Conservation (phyloP, 1,139 yeast genomes). For the Geotrichum citri-aurantii region DNA sequence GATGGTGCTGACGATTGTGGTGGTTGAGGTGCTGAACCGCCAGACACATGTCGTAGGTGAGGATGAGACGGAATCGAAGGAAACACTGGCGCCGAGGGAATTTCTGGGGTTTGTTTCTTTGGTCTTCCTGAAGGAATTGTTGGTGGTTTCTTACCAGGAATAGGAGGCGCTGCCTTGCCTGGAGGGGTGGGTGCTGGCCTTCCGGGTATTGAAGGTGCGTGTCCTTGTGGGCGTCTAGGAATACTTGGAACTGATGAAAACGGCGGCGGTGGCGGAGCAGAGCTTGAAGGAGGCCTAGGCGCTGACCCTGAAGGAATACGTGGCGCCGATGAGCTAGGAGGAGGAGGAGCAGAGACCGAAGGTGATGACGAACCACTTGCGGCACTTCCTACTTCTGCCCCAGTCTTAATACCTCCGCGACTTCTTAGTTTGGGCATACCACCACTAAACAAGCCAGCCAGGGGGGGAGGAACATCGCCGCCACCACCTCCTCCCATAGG, state of each 20-base stretch:
- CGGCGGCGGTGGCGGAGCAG: constrained; percentile 26
- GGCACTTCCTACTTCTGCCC: constrained; percentile 28
- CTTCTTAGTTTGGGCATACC: constrained; percentile 78
- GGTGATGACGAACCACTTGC: constrained; percentile 33
- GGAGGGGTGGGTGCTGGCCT: constrained; percentile 11
- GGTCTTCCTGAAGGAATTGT: constrained; percentile 22
- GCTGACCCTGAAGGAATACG: constrained; percentile 19
- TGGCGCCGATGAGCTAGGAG: constrained; percentile 31
- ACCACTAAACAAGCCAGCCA: constrained; percentile 79
- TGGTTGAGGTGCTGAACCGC: constrained; percentile 23
- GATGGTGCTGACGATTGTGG: constrained; percentile 27
- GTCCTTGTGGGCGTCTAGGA: constrained; percentile 21
- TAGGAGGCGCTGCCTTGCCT: constrained; percentile 13
- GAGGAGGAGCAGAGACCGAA: constrained; percentile 11
- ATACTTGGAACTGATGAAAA: constrained; percentile 20
- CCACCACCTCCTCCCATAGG: constrained; percentile 19
- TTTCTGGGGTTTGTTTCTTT: constrained; percentile 2
- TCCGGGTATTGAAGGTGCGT: constrained; percentile 25
- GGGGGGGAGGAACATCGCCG: constrained; percentile 38
- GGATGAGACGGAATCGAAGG: constrained; percentile 17
- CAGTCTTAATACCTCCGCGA: constrained; percentile 42
- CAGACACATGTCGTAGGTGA: constrained; percentile 14
- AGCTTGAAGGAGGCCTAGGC: constrained; percentile 24
- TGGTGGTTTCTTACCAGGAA: constrained; percentile 15
- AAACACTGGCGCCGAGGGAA: constrained; percentile 17